Conservation (phyloP, 805 yeast genomes). For the Pichia insulana region DNA sequence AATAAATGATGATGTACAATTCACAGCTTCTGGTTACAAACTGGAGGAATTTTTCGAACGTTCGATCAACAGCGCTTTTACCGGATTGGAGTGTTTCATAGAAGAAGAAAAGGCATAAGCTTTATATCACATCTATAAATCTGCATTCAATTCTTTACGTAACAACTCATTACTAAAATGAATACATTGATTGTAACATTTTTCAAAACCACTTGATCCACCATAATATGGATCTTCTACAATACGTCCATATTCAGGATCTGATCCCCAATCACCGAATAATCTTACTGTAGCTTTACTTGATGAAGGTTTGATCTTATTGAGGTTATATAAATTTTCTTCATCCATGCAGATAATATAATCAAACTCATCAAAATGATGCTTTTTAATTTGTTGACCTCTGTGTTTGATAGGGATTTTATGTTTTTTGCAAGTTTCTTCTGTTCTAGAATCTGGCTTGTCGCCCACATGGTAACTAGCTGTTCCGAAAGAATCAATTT, state of each 20-base stretch:
- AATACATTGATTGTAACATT: slow-evolving; percentile 61
- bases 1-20: slow-evolving; percentile 45
- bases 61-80: slow-evolving; percentile 79
- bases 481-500: slow-evolving; percentile 85
- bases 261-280: slow-evolving; percentile 77
- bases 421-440: slow-evolving; percentile 56
- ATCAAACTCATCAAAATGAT: slow-evolving; percentile 51
- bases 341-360: slow-evolving; percentile 68
- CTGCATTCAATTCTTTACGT: slow-evolving; percentile 31
- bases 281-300: slow-evolving; percentile 43
- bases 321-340: slow-evolving; percentile 43
- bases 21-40: slow-evolving; percentile 79
- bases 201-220: slow-evolving; percentile 73
- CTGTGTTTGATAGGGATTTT: slow-evolving; percentile 66
- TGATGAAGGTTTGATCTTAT: slow-evolving; percentile 43
- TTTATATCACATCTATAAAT: slow-evolving; percentile 3
- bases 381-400: slow-evolving; percentile 57
- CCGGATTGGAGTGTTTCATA: slow-evolving; percentile 79
- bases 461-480: slow-evolving; percentile 80
- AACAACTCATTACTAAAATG: slow-evolving; percentile 72
- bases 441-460: slow-evolving; percentile 68
- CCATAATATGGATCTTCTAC: slow-evolving; percentile 94
- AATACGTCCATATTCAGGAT: slow-evolving; percentile 39
- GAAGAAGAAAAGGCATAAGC: slow-evolving; percentile 39
- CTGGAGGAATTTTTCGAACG: slow-evolving; percentile 61